Percentiles rank a stretch among this genome's conserved stretches.
Evolutionary conservation across 345 rosid species (phyloP).

Genomic region (Barbarea vulgaris): DNA sequence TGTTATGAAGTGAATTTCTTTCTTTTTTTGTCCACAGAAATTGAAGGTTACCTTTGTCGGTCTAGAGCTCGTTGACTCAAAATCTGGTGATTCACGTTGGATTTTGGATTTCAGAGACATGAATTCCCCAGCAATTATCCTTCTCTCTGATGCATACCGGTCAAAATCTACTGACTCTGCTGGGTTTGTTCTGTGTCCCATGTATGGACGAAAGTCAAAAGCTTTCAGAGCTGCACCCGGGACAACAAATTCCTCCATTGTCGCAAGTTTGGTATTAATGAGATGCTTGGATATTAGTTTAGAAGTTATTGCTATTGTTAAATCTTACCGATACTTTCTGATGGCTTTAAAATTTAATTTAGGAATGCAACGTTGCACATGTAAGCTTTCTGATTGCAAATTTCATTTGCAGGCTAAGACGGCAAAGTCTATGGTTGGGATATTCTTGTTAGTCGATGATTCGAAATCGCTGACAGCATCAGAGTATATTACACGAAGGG

Average conservation of each 20-base stretch:
- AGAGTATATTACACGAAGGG: slow-evolving; percentile 80
- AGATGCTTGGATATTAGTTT: slow-evolving; percentile 25
- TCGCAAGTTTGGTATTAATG: slow-evolving; percentile 68
- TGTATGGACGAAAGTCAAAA: slow-evolving; percentile 96
- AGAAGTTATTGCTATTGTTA: slow-evolving; percentile 7
- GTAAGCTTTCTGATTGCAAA: slow-evolving; percentile 19
- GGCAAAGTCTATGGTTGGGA: slow-evolving; percentile 83
- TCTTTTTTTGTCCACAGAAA: slow-evolving; percentile 54
- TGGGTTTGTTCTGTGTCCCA: slow-evolving; percentile 85
- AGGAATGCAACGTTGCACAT: slow-evolving; percentile 23
- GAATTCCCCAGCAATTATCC: slow-evolving; percentile 81
- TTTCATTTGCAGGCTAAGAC: slow-evolving; percentile 75
- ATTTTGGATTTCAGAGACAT: slow-evolving; percentile 98
- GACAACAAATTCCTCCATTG: slow-evolving; percentile 78
- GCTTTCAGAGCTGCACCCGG: slow-evolving; percentile 97
- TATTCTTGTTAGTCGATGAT: slow-evolving; percentile 69
- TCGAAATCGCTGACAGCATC: slow-evolving; percentile 62
- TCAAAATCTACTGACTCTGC: slow-evolving; percentile 64
- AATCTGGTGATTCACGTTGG: slow-evolving; percentile 86
- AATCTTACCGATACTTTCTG: not conserved
- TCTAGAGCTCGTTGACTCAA: slow-evolving; percentile 76
- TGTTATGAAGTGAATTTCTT: not conserved
- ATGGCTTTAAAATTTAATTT: slow-evolving; percentile 5
- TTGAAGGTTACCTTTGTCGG: slow-evolving; percentile 87
- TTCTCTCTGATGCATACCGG: slow-evolving; percentile 73